Percentiles rank a stretch among this genome's conserved stretches.
Conservation (phyloP, 139 green algal genomes). For the Chlamydomonas urium region DNA sequence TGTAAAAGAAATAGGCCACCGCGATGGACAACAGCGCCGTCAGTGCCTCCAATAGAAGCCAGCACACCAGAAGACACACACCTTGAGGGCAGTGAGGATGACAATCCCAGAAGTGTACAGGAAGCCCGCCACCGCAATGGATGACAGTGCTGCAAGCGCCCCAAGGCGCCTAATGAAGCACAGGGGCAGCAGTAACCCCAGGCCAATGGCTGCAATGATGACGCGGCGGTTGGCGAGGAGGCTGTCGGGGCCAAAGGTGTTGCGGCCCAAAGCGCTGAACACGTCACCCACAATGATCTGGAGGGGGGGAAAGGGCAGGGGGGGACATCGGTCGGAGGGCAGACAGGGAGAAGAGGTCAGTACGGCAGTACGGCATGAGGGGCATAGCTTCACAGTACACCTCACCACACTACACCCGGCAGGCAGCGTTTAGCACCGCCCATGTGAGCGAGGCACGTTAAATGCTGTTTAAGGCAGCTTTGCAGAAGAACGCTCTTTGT, state of each 20-base stretch:
- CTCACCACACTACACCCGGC: too few species aligned
- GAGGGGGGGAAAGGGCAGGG: background rate
- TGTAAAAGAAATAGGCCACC: too few species aligned
- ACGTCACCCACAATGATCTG: conserved; percentile 72
- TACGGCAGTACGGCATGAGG: too few species aligned
- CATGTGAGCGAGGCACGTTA: too few species aligned
- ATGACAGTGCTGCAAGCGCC: conserved; percentile 34
- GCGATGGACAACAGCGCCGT: too few species aligned
- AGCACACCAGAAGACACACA: too few species aligned
- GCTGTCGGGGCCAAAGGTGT: conserved; percentile 18
- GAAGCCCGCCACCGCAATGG: conserved; percentile 48
- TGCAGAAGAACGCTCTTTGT: too few species aligned
- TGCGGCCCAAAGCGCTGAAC: conserved; percentile 46
- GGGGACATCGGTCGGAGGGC: background rate
- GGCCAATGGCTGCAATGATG: conserved; percentile 28
- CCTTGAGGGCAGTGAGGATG: conserved; percentile 12
- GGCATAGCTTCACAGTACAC: too few species aligned
- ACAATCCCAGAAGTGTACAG: conserved; percentile 42
- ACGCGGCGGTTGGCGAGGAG: conserved; percentile 17
- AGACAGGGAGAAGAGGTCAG: too few species aligned
- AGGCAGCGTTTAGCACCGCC: too few species aligned
- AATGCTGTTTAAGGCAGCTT: too few species aligned
- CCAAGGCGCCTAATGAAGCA: conserved; percentile 53
- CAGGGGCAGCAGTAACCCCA: conserved; percentile 45
- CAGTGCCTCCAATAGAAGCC: too few species aligned